Evolutionary conservation across 495 filamentous ascomycete genomes (phyloP).

Genomic region (Neurospora tetrasperma): DNA sequence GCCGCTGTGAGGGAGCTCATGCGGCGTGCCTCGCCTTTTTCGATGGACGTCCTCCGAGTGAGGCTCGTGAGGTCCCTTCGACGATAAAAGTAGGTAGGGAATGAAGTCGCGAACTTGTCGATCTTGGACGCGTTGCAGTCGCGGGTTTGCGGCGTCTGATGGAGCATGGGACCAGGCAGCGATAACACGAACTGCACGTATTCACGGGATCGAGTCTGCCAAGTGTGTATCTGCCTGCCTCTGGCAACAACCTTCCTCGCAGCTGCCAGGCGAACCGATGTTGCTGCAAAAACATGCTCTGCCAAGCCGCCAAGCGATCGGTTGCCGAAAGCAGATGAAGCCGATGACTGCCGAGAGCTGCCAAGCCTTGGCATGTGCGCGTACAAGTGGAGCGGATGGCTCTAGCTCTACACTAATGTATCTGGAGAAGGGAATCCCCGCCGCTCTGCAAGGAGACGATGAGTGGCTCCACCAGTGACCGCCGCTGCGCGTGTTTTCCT

Average conservation of each 20-base stretch:
- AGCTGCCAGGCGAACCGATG: neutral
- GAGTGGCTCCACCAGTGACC: neutral
- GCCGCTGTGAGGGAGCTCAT: conserved; percentile 2
- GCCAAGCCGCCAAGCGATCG: neutral
- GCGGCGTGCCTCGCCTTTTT: neutral
- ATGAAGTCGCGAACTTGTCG: neutral
- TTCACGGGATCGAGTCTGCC: neutral
- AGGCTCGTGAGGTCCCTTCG: neutral
- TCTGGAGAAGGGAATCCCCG: neutral
- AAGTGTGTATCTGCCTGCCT: too few relatives aligned
- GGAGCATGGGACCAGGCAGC: neutral
- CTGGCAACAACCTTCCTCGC: neutral
- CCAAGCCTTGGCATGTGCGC: neutral
- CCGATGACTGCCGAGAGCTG: neutral
- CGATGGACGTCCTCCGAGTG: neutral
- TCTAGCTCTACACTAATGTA: neutral
- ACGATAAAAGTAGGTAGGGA: neutral
- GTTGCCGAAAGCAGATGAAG: neutral
- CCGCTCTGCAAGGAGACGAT: neutral
- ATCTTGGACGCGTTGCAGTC: conserved; percentile 2
- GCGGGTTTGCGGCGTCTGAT: neutral
- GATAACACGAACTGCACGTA: neutral
- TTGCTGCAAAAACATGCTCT: neutral
- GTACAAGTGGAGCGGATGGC: neutral
- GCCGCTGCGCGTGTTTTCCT: neutral